phyloP scores from a whole-genome alignment of 345 rosid species.

The Tarenaya hassleriana region DNA sequence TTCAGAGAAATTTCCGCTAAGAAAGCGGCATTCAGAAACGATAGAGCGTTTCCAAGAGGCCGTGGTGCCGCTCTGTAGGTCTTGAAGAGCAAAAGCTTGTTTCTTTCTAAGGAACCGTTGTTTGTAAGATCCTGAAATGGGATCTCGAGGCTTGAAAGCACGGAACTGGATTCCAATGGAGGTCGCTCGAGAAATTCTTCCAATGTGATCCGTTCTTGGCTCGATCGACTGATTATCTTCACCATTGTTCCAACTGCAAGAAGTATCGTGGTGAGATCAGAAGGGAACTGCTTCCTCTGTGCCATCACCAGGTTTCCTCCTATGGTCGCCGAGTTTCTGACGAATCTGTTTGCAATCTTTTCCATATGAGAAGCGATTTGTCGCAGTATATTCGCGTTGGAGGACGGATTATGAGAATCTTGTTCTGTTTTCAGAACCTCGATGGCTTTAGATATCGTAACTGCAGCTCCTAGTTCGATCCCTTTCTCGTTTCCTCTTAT shows the following conservation, averaged over 20 bases:
- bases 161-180: constrained; percentile 42
- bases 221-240: constrained; percentile 28
- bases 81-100: constrained; percentile 41
- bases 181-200: constrained; percentile 59
- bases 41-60: constrained; percentile 69
- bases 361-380: constrained; percentile 68
- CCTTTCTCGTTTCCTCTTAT: constrained; percentile 46
- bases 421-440: constrained; percentile 39
- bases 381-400: constrained; percentile 7
- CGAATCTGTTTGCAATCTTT: constrained; percentile 51
- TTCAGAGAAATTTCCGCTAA: constrained; percentile 49
- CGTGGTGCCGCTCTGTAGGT: constrained; percentile 81
- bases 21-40: constrained; percentile 81
- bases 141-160: constrained; percentile 53
- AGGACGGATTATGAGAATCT: constrained; percentile 8
- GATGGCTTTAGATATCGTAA: constrained; percentile 68
- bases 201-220: constrained; percentile 36
- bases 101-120: constrained; percentile 16
- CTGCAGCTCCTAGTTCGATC: constrained; percentile 66
- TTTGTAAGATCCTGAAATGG: constrained; percentile 23
- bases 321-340: constrained; percentile 63
- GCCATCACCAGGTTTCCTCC: constrained; percentile 91
- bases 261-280: constrained; percentile 78
- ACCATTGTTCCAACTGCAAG: constrained; percentile 57
- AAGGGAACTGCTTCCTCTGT: constrained; percentile 64